Evolutionary conservation across 306 rosid genomes (phyloP).

Genomic region (Castanea mollissima): DNA sequence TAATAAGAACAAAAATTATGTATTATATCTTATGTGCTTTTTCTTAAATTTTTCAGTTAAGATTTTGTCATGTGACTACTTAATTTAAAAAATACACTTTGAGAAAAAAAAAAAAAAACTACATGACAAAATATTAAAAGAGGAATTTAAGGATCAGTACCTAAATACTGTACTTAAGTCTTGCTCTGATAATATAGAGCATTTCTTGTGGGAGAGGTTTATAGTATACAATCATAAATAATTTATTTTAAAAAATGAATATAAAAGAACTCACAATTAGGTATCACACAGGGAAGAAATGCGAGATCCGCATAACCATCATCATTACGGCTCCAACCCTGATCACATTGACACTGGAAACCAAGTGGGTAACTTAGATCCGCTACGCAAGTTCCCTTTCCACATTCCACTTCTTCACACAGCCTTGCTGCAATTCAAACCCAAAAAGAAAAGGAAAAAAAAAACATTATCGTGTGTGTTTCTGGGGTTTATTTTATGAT

Average conservation of each 20-base stretch:
- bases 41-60: too few relatives aligned
- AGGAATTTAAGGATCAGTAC: too few relatives aligned
- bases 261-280: conserved; percentile 47
- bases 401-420: conserved; percentile 70
- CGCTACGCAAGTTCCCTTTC: conserved; percentile 57
- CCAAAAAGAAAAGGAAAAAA: background rate
- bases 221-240: too few relatives aligned
- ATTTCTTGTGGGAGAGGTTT: too few relatives aligned
- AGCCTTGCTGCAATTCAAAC: conserved; percentile 39
- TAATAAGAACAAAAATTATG: too few relatives aligned
- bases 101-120: background rate
- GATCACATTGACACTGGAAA: conserved; percentile 55
- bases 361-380: conserved; percentile 29
- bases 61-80: too few relatives aligned
- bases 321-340: conserved; percentile 52
- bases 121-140: too few relatives aligned
- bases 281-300: conserved; percentile 91
- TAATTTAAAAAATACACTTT: too few relatives aligned
- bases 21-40: too few relatives aligned
- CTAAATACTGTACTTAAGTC: too few relatives aligned
- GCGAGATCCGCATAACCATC: conserved; percentile 32
- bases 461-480: background rate
- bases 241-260: background rate
- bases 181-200: too few relatives aligned
- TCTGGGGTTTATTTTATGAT: background rate